Conservation (phyloP, 2,329 filamentous ascomycete genomes). For the Fusarium sp. region DNA sequence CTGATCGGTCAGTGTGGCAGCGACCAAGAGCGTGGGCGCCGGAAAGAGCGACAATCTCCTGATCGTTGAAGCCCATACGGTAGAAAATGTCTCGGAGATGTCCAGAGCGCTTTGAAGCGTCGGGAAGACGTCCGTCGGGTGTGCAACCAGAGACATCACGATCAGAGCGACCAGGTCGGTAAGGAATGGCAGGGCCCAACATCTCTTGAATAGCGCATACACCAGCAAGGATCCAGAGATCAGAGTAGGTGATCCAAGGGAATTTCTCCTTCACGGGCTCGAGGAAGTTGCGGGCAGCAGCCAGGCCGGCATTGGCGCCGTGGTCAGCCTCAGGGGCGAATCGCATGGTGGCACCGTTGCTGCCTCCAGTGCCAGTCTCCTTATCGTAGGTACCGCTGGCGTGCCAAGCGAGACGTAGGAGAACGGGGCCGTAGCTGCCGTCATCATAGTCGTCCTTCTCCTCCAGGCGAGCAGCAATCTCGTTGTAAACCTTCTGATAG, state of each 20-base stretch:
- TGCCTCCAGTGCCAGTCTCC: slow-evolving; percentile 86
- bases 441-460: slow-evolving; percentile 97
- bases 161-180: slow-evolving; percentile 85
- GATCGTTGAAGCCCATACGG: slow-evolving; percentile 98
- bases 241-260: slow-evolving; percentile 96
- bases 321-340: slow-evolving; percentile 89
- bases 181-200: slow-evolving; percentile 87
- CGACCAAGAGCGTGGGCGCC: slow-evolving; percentile 89
- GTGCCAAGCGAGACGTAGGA: slow-evolving; percentile 94
- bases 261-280: slow-evolving; percentile 88
- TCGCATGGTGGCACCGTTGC: slow-evolving; percentile 97
- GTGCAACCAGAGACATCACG: slow-evolving; percentile 85
- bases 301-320: slow-evolving; percentile 91
- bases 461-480: slow-evolving; percentile 79
- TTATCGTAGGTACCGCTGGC: slow-evolving; percentile 91
- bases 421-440: slow-evolving; percentile 91
- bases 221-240: slow-evolving; percentile 93
- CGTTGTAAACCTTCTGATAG: slow-evolving; percentile 95
- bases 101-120: slow-evolving; percentile 77
- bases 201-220: slow-evolving; percentile 92
- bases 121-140: slow-evolving; percentile 86
- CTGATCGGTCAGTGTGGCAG: slow-evolving; percentile 87
- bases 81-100: slow-evolving; percentile 93
- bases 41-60: slow-evolving; percentile 89
- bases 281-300: slow-evolving; percentile 87